phyloP scores from a whole-genome alignment of 352 stramenopile species.

The Globisporangium okanoganense region DNA sequence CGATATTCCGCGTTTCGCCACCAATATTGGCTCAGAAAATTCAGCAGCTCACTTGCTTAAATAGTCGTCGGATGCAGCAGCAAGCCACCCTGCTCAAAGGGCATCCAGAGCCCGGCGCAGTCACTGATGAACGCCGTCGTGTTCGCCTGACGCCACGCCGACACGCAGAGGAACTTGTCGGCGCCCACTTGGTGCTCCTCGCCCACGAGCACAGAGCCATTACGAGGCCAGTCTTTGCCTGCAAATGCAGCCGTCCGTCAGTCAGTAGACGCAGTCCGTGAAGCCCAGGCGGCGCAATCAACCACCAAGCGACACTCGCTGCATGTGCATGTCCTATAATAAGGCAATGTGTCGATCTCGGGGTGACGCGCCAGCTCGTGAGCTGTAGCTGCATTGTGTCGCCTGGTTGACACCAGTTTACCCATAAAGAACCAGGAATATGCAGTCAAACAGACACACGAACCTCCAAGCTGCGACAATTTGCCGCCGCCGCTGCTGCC shows the following conservation, averaged over 20 bases:
- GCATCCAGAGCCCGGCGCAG: background rate
- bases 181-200: background rate
- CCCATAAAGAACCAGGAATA: background rate
- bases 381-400: background rate
- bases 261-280: background rate
- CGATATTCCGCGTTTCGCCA: too few species aligned
- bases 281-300: too few species aligned
- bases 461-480: background rate
- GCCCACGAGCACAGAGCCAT: constrained; percentile 3
- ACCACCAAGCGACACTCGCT: too few species aligned
- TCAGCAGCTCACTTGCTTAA: background rate
- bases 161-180: background rate
- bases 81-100: constrained; percentile 3
- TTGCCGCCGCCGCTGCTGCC: background rate
- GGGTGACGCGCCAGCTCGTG: background rate
- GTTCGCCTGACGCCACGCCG: background rate
- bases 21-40: background rate
- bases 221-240: background rate
- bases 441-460: background rate
- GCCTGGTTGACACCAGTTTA: background rate
- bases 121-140: background rate
- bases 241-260: too few species aligned
- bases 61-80: background rate
- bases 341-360: background rate
- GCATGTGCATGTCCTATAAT: background rate